Conservation (phyloP, 768 basidiomycete genomes). For the Auriscalpium microsporum region DNA sequence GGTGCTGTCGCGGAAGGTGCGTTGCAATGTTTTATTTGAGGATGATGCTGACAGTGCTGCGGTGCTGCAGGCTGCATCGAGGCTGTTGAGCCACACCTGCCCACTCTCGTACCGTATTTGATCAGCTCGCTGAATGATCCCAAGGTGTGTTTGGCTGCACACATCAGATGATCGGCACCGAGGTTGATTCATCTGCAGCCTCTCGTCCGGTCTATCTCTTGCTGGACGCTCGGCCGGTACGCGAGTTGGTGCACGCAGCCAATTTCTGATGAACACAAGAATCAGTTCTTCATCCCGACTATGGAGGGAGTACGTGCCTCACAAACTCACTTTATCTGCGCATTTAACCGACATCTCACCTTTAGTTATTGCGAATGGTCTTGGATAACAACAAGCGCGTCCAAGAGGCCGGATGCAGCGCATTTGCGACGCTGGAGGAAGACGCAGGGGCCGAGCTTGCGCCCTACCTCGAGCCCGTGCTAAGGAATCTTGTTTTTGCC, state of each 20-base stretch:
- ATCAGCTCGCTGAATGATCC: constrained; percentile 85
- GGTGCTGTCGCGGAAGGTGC: constrained; percentile 98
- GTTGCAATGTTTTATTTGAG: constrained; percentile 14
- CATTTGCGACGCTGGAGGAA: constrained; percentile 97
- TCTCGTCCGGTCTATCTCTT: constrained; percentile 94
- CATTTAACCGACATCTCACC: neutral
- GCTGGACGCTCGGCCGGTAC: constrained; percentile 99
- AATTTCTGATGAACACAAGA: constrained; percentile 80
- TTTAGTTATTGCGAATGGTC: constrained; percentile 93
- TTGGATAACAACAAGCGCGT: constrained; percentile 98
- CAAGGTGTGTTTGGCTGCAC: constrained; percentile 48
- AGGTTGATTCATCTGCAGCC: constrained; percentile 42
- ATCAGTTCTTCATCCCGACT: constrained; percentile 87
- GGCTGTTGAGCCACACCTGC: constrained; percentile 87
- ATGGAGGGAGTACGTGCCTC: constrained; percentile 83
- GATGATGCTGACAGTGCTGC: constrained; percentile 2
- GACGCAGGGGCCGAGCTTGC: constrained; percentile 86
- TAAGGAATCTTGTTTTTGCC: constrained; percentile 90
- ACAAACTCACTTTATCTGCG: neutral
- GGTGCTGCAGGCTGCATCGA: constrained; percentile 79
- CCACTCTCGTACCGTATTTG: constrained; percentile 88
- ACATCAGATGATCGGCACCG: too few species aligned
- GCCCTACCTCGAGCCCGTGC: constrained; percentile 90
- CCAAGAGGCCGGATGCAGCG: constrained; percentile 98
- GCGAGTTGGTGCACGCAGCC: constrained; percentile 94